A percentile compares a stretch with the other conserved stretches of the same genome.
Conservation (phyloP, 371 early-diverging fungal species). For the Actinomortierella ambigua region DNA sequence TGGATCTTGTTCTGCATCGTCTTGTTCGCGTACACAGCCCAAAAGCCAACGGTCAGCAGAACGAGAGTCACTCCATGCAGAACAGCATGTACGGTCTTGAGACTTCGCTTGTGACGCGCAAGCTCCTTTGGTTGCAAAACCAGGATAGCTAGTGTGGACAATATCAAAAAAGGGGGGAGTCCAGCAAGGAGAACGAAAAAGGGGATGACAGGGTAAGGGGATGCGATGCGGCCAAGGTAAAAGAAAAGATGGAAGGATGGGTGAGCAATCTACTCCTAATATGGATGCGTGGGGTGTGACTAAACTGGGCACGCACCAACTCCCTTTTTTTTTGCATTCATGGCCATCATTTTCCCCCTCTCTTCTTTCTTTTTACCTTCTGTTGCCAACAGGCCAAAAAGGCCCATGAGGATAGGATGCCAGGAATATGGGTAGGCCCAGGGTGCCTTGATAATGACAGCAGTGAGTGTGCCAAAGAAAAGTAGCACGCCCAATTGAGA, state of each 20-base stretch:
- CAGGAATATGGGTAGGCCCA: constrained; percentile 44
- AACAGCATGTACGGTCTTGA: constrained; percentile 21
- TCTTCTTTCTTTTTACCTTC: constrained; percentile 18
- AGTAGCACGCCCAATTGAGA: constrained; percentile 30
- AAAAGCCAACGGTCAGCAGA: constrained; percentile 18
- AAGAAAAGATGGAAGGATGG: not conserved
- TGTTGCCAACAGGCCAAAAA: constrained; percentile 41
- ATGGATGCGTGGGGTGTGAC: too few relatives aligned
- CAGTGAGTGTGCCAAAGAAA: constrained; percentile 24
- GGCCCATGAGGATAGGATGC: constrained; percentile 47
- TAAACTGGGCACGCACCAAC: too few relatives aligned
- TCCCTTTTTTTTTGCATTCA: too few relatives aligned
- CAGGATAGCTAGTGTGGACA: constrained; percentile 17
- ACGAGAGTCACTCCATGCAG: constrained; percentile 23
- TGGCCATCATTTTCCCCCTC: too few relatives aligned
- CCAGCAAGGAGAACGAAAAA: not conserved
- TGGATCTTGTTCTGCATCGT: constrained; percentile 17
- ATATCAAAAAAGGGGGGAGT: not conserved
- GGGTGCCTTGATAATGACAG: constrained; percentile 27
- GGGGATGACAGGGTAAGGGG: not conserved
- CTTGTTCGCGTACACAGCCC: constrained; percentile 36
- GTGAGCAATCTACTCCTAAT: too few relatives aligned
- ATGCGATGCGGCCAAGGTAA: not conserved
- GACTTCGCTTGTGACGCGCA: constrained; percentile 7
- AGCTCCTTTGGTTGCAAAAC: constrained; percentile 30